Base-by-base conservation (phyloP, 345 rosid species). In the Eucalyptus guilfoylei region DNA sequence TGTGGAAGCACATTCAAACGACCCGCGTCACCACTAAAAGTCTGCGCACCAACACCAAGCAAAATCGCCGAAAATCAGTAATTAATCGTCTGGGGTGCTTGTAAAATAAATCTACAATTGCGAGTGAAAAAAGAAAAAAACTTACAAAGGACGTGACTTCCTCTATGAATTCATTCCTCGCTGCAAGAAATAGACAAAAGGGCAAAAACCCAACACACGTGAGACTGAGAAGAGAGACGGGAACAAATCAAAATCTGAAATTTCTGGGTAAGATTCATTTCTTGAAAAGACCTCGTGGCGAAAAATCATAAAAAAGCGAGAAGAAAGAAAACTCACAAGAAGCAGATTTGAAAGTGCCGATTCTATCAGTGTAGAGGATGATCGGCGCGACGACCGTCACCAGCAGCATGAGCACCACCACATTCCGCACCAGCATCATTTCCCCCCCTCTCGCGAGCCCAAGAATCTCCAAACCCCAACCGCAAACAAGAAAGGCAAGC, bases 351-450 rank as follows among this genome's bases (percentile, higher is more conserved):
- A 94, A 92, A 88, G 97, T 48, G 87, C 94, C 87, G 90, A 93
- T 89, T n/a, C 92, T 88, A 88, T 96, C 95, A 69, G 95, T 93
- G 94, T 95, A 96, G 89, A 97, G 93, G 80, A 96, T 40, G 87
- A 98, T 94, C 32, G 99, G 99, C 89, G 99, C 95, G 40, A 94
- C 89, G 9, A 97, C 99, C 24, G 99, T 94, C 80, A 95, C 87
- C 50, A 92, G 88, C 4, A 98, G 93, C 95, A 98, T 89, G 87
- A 91, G 90, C 88, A 95, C 88, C 83, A 98, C 99, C 89, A 95
- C 86, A 91, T 94, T 96, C 85, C 97, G 92, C 86, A 93, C 85
- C 95, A 89, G 93, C 99, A 95, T 94, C 91, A 80, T 92, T 49
- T 5, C 87, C 58, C 34, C 19, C 40, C 28, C 64, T 30, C 48